Evolutionary conservation across 805 yeast species (phyloP).

Genomic region (Lachancea nothofagi): DNA sequence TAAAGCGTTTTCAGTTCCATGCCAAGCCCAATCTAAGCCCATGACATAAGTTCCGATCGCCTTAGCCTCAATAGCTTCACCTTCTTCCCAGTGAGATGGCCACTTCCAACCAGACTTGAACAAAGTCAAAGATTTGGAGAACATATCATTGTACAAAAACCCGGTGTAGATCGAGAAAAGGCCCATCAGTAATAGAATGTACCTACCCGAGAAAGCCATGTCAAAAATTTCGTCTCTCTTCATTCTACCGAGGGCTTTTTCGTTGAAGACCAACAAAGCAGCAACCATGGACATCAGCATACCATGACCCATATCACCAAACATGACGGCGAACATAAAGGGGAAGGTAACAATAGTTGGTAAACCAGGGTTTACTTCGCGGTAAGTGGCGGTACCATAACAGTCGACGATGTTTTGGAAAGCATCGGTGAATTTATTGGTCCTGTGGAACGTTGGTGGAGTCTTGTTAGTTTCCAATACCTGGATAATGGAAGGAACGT

Average conservation of each 20-base stretch:
- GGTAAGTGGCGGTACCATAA: slow-evolving; percentile 72
- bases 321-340: slow-evolving; percentile 79
- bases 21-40: slow-evolving; percentile 74
- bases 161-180: slow-evolving; percentile 70
- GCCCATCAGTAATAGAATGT: slow-evolving; percentile 66
- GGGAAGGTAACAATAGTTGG: slow-evolving; percentile 74
- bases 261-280: slow-evolving; percentile 47
- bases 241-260: slow-evolving; percentile 45
- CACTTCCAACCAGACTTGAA: slow-evolving; percentile 68
- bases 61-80: slow-evolving; percentile 44
- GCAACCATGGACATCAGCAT: slow-evolving; percentile 55
- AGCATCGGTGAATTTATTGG: slow-evolving; percentile 63
- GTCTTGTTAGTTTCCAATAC: slow-evolving; percentile 57
- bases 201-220: slow-evolving; percentile 70
- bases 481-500: slow-evolving; percentile 46
- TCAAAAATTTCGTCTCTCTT: slow-evolving; percentile 70
- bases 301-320: slow-evolving; percentile 82
- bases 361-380: slow-evolving; percentile 70
- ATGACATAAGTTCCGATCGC: slow-evolving; percentile 49
- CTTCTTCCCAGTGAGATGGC: slow-evolving; percentile 47
- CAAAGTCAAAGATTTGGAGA: slow-evolving; percentile 63
- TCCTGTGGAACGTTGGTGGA: slow-evolving; percentile 67
- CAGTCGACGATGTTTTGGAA: slow-evolving; percentile 70
- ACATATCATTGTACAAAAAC: slow-evolving; percentile 63
- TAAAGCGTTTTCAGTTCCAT: slow-evolving; percentile 69